Base-by-base conservation (phyloP, 2,329 filamentous ascomycete genomes). In the Pseudogymnoascus sp. region DNA sequence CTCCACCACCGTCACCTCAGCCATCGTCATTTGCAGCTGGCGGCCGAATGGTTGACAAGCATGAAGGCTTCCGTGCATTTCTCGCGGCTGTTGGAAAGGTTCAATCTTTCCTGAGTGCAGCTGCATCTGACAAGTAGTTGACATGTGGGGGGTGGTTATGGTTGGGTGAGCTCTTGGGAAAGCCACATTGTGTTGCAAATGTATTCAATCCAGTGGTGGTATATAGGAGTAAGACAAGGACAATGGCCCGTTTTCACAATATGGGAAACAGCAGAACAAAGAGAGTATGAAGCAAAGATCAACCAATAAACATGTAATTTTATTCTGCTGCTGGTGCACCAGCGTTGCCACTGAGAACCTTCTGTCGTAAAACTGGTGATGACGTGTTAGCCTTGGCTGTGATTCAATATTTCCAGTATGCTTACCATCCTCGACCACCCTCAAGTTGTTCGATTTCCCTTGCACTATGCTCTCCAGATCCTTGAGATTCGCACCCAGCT, bases 391-490 rank as follows among this genome's bases (percentile, higher is more conserved):
- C 31, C 61, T 8, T 37, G 33, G 16, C n/a, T 22, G 16, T 31
- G 19, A 35, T 43, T 56, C 33, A 53, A 37, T 46, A 59, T 60
- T 53, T 46, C 31, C 65, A 46, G 62, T 64, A n/a, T 56, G 65
- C 77, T 76, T 78, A 88, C 90, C 90, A 78, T 98, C 93, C 78
- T 99, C 95, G 22, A 98, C 88, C 38, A 95, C 82, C 63, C 90
- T 85, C 66, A 96, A 78, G 73, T 95, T 97, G 68, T 88, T 86
- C 62, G 89, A 91, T 80, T 99, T 99, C 37, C 80, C 80, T 69
- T 86, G 82, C 59, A 90, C 81, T 64, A 89, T 86, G 68, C 82
- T 83, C 75, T 90, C 88, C 68, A 91, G 72, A 64, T 89, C 86
- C 69, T 82, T 84, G 69, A 90, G 75, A 71, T 88, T 90, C 62